Evolutionary conservation across 805 yeast species (phyloP).

Genomic region (Kluyveromyces siamensis): DNA sequence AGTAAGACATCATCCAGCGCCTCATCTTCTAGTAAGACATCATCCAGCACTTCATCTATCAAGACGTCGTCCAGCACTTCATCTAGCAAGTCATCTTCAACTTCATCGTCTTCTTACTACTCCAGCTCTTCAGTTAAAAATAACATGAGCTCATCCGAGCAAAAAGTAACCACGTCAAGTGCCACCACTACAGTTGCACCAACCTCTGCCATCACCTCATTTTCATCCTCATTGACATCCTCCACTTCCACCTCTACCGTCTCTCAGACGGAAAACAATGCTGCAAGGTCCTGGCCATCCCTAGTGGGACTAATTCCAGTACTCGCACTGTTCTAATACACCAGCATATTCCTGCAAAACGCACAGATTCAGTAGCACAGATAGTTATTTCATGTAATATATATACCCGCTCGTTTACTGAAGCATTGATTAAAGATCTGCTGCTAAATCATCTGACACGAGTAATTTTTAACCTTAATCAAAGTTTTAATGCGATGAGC

Average conservation of each 20-base stretch:
- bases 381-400: background rate
- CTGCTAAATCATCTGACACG: background rate
- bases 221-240: slow-evolving; percentile 3
- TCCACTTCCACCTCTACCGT: slow-evolving; percentile 2
- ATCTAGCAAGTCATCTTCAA: slow-evolving; percentile 2
- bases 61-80: no score
- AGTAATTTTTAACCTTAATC: background rate
- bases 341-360: background rate
- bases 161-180: background rate
- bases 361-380: background rate
- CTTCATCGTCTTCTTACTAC: background rate
- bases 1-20: slow-evolving; percentile 7
- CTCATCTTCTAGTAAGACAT: slow-evolving; percentile 5
- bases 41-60: slow-evolving; percentile 10
- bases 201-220: slow-evolving; percentile 3
- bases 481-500: background rate
- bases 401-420: background rate
- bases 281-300: background rate
- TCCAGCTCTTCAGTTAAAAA: slow-evolving; percentile 1
- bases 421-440: background rate
- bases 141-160: background rate
- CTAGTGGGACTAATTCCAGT: background rate
- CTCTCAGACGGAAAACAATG: background rate
- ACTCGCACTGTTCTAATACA: background rate
- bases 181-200: slow-evolving; percentile 3